Conservation (phyloP, 202 grass and related monocot species). For the Elaeis oleifera region DNA sequence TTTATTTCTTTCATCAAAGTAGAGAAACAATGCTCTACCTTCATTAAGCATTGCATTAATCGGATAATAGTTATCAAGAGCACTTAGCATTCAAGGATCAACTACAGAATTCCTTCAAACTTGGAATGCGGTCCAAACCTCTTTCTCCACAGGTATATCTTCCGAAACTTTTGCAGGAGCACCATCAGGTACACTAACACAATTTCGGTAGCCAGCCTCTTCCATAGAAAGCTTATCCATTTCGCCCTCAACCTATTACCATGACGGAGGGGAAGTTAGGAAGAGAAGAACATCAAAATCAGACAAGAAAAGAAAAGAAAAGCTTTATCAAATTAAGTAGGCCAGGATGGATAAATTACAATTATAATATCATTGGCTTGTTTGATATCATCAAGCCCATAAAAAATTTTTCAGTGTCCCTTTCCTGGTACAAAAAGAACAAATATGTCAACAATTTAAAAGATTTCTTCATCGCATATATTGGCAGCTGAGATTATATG, state of each 20-base stretch:
- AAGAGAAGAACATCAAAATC: slow-evolving; percentile 18
- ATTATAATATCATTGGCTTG: slow-evolving; percentile 66
- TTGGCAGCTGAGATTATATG: no score
- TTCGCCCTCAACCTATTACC: slow-evolving; percentile 77
- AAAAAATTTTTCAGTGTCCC: slow-evolving; percentile 72
- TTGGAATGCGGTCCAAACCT: slow-evolving; percentile 36
- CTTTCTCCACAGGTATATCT: slow-evolving; percentile 39
- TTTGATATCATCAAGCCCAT: slow-evolving; percentile 93
- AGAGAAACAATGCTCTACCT: no score
- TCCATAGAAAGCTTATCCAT: slow-evolving; percentile 99
- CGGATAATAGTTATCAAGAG: neutral
- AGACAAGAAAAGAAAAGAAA: slow-evolving; percentile 3
- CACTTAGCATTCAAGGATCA: neutral
- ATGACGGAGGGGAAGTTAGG: neutral
- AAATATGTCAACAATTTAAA: slow-evolving; percentile 10
- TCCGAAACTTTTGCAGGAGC: slow-evolving; percentile 43
- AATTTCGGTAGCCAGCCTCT: slow-evolving; percentile 80
- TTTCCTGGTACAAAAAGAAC: slow-evolving; percentile 46
- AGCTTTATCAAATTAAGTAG: neutral
- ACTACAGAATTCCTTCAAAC: neutral
- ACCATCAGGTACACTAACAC: slow-evolving; percentile 84
- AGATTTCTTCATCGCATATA: slow-evolving; percentile 1
- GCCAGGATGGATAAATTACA: slow-evolving; percentile 39
- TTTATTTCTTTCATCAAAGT: no score
- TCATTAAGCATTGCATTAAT: no score